Conservation (phyloP, 805 yeast species). For the Yamadazyma sp. region DNA sequence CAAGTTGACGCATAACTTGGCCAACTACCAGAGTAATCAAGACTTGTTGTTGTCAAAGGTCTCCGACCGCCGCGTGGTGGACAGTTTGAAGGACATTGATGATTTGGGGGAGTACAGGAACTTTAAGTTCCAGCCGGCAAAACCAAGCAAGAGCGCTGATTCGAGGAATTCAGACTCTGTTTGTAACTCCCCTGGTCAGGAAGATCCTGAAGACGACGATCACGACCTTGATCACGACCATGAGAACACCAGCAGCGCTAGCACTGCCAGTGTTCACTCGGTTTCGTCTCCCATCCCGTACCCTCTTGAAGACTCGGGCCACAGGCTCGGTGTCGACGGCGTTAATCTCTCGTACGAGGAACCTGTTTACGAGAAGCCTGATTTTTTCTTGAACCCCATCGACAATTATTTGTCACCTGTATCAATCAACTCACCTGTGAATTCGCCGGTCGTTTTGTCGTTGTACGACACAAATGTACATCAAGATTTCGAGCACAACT, state of each 20-base stretch:
- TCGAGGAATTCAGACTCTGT: too few species aligned
- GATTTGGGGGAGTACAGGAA: slow-evolving; percentile 12
- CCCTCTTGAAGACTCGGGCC: neutral
- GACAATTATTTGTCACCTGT: slow-evolving; percentile 42
- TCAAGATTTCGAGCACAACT: slow-evolving; percentile 45
- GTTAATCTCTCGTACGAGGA: too few species aligned
- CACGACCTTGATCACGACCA: neutral
- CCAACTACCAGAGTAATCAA: slow-evolving; percentile 24
- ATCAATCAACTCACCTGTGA: slow-evolving; percentile 39
- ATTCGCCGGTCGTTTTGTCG: slow-evolving; percentile 41
- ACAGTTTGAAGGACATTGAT: slow-evolving; percentile 6
- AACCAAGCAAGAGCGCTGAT: too few species aligned
- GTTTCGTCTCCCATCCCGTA: neutral
- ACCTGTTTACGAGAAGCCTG: too few species aligned
- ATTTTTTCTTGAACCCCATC: slow-evolving; percentile 7
- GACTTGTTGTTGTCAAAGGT: slow-evolving; percentile 9
- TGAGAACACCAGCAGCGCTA: neutral
- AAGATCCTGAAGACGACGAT: neutral
- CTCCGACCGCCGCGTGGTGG: neutral
- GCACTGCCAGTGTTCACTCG: neutral
- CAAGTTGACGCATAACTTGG: slow-evolving; percentile 39
- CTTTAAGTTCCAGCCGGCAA: slow-evolving; percentile 6
- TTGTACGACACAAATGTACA: slow-evolving; percentile 16
- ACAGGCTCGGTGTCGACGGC: neutral
- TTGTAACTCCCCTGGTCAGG: neutral